Conservation (phyloP, 2,329 filamentous ascomycete species). For the Fusarium praegraminearum region DNA sequence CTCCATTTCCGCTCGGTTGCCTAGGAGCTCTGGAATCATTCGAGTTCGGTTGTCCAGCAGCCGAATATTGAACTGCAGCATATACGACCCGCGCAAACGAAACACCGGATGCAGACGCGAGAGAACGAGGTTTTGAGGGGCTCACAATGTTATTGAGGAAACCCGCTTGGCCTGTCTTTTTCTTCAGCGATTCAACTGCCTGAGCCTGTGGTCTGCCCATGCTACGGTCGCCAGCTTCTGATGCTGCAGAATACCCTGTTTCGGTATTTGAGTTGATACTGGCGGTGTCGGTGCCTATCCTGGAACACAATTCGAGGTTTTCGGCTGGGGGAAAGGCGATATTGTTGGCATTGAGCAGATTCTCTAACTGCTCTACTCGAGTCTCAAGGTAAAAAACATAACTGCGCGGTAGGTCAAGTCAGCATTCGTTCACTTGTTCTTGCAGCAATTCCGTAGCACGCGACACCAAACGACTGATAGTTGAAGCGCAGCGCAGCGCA, state of each 20-base stretch:
- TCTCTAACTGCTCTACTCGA: slow-evolving; percentile 85
- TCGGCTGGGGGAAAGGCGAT: slow-evolving; percentile 79
- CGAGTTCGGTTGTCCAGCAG: slow-evolving; percentile 69
- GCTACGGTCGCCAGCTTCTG: slow-evolving; percentile 48
- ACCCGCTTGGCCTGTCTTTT: slow-evolving; percentile 52
- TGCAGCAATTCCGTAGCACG: not conserved
- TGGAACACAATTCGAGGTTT: slow-evolving; percentile 73
- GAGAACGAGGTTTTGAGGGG: slow-evolving; percentile 80
- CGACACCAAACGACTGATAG: not conserved
- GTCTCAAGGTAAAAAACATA: slow-evolving; percentile 97
- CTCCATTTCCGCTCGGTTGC: slow-evolving; percentile 61
- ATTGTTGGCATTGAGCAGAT: slow-evolving; percentile 74
- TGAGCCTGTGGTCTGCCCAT: slow-evolving; percentile 48
- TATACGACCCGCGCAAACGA: slow-evolving; percentile 96
- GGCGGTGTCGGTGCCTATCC: slow-evolving; percentile 56
- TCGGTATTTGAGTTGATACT: slow-evolving; percentile 51
- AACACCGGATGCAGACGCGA: slow-evolving; percentile 89
- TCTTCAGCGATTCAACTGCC: slow-evolving; percentile 52
- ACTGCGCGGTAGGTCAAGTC: slow-evolving; percentile 58
- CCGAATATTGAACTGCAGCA: slow-evolving; percentile 84
- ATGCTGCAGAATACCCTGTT: slow-evolving; percentile 51
- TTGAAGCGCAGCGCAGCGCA: not conserved
- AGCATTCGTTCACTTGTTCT: slow-evolving; percentile 29
- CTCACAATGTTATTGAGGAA: slow-evolving; percentile 85
- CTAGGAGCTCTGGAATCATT: slow-evolving; percentile 45